phyloP scores from a whole-genome alignment of 2,329 filamentous ascomycete genomes.

The Sarocladium strictum region DNA sequence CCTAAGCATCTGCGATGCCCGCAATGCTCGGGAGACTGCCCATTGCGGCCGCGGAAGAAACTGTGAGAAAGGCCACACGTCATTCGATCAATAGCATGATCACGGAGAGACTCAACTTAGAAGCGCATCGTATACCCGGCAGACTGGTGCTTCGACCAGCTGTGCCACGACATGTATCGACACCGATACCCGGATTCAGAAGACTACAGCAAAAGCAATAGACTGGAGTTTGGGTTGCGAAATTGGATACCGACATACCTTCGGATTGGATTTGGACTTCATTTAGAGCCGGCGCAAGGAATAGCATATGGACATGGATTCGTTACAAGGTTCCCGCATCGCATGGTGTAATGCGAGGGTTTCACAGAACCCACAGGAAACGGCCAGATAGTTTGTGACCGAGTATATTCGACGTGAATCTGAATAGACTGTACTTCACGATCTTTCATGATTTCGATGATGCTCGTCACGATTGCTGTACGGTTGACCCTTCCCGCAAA shows the following conservation, averaged over 20 bases:
- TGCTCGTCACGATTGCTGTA: too few relatives aligned
- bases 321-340: not conserved
- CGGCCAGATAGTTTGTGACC: not conserved
- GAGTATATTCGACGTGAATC: too few relatives aligned
- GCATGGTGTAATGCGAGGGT: not conserved
- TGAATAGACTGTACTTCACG: not conserved
- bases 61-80: slow-evolving; percentile 13
- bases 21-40: slow-evolving; percentile 28
- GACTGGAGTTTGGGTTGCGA: too few relatives aligned
- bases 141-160: too few relatives aligned
- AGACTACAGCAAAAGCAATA: too few relatives aligned
- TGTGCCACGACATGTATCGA: too few relatives aligned
- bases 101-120: too few relatives aligned
- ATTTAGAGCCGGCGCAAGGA: not conserved
- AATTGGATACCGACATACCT: not conserved
- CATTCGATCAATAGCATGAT: not conserved
- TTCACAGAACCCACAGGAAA: not conserved
- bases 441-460: too few relatives aligned
- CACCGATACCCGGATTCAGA: too few relatives aligned
- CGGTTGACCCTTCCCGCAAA: too few relatives aligned
- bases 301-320: not conserved
- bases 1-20: slow-evolving; percentile 28
- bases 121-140: too few relatives aligned
- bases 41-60: slow-evolving; percentile 27
- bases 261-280: not conserved